Conservation (phyloP, 2,329 filamentous ascomycete genomes). For the Epichloe typhina region DNA sequence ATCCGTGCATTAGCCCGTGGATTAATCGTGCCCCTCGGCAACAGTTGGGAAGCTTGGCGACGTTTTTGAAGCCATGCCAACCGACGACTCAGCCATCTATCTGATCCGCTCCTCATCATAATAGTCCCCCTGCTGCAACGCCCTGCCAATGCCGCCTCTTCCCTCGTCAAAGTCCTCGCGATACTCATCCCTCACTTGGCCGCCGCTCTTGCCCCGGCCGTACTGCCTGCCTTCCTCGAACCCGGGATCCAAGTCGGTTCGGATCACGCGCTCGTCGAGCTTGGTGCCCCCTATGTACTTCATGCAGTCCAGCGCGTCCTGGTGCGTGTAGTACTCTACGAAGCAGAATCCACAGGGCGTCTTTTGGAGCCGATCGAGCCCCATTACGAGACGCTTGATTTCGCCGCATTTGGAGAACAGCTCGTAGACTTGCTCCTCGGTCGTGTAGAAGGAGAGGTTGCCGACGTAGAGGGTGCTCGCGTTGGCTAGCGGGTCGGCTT, state of each 20-base stretch:
- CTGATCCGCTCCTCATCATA: constrained; percentile 22
- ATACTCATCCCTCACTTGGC: constrained; percentile 96
- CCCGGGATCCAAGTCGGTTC: constrained; percentile 88
- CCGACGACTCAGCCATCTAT: background rate
- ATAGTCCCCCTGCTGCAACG: constrained; percentile 35
- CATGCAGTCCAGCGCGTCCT: constrained; percentile 94
- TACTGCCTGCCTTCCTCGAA: constrained; percentile 96
- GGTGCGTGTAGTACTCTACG: constrained; percentile 96
- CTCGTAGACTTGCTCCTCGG: constrained; percentile 97
- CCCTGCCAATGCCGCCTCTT: constrained; percentile 75
- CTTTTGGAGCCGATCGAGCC: constrained; percentile 90
- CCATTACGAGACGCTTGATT: constrained; percentile 97
- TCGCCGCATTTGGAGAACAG: constrained; percentile 93
- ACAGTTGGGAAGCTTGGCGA: background rate
- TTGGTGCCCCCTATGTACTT: constrained; percentile 99
- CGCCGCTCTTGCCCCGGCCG: constrained; percentile 86
- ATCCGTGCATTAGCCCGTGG: background rate
- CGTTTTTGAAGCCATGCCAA: background rate
- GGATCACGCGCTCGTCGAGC: constrained; percentile 90
- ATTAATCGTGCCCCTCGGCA: background rate
- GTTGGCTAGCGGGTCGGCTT: constrained; percentile 60
- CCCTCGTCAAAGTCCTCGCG: constrained; percentile 94
- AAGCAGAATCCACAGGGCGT: constrained; percentile 99
- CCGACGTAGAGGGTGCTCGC: constrained; percentile 95
- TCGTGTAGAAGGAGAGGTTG: constrained; percentile 97